Conservation (phyloP, 1,284 basidiomycete genomes). For the Amylostereum areolatum region DNA sequence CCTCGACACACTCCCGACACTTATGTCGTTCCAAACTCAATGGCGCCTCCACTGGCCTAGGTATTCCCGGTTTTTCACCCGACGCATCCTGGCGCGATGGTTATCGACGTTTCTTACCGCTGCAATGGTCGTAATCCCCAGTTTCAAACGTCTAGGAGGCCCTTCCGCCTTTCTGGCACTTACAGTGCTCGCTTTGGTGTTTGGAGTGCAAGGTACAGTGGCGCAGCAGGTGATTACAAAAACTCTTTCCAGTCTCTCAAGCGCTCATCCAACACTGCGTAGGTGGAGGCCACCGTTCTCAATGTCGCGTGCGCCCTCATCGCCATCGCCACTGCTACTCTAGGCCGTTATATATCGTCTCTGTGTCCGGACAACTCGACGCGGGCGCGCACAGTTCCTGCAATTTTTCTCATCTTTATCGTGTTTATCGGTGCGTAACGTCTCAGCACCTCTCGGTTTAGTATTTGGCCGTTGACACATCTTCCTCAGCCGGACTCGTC, state of each 20-base stretch:
- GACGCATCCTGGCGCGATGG: conserved; percentile 34
- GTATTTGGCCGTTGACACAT: background rate
- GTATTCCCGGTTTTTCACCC: conserved; percentile 12
- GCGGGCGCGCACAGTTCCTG: conserved; percentile 29
- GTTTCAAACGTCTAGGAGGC: conserved; percentile 36
- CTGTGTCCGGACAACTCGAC: conserved; percentile 22
- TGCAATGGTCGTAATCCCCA: conserved; percentile 33
- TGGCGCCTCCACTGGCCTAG: too few species aligned
- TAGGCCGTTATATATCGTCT: conserved; percentile 34
- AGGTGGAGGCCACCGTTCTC: conserved; percentile 39
- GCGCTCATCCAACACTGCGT: conserved; percentile 43
- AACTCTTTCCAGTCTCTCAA: background rate
- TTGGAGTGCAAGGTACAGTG: background rate
- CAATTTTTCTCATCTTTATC: conserved; percentile 33
- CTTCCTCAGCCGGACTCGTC: conserved; percentile 31
- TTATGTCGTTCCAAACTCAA: too few species aligned
- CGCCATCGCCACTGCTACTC: conserved; percentile 37
- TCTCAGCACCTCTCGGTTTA: background rate
- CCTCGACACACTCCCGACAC: too few species aligned
- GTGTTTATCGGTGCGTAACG: conserved; percentile 33
- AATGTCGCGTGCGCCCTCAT: conserved; percentile 37
- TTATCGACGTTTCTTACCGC: conserved; percentile 41
- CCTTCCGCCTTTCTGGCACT: conserved; percentile 34
- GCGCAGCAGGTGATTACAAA: background rate
- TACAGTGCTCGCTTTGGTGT: background rate